These are phyloP conservation scores for Aspergillus thermomutatus DNA, from an alignment of 2,329 filamentous ascomycete species.

Conservation along the genomic window DNA sequence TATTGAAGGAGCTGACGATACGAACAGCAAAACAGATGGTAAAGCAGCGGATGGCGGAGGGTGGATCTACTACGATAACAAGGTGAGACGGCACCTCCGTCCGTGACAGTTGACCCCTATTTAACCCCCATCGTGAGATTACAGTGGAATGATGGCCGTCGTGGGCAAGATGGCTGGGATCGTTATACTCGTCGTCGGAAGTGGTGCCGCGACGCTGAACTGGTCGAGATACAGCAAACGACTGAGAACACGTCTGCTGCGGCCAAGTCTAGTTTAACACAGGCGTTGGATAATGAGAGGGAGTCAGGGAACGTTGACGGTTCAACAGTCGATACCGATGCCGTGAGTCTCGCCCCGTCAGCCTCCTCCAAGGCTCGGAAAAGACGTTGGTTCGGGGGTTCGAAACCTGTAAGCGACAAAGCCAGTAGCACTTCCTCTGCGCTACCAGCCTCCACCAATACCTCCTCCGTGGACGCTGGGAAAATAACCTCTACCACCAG, in stretches of 20 bases:
- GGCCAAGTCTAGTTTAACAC: conserved; percentile 33
- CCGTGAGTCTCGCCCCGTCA: conserved; percentile 26
- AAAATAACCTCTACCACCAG: conserved; percentile 22
- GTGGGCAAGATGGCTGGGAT: conserved; percentile 86
- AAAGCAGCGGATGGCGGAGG: conserved; percentile 60
- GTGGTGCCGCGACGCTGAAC: conserved; percentile 94
- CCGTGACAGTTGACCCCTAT: conserved; percentile 2
- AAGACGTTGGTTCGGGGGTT: conserved; percentile 38
- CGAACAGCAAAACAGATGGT: conserved; percentile 36
- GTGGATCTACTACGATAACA: conserved; percentile 98
- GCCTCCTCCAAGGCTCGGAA: conserved; percentile 29
- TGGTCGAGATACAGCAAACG: conserved; percentile 66
- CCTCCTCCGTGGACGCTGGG: conserved; percentile 19
- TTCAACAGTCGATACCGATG: conserved; percentile 21
- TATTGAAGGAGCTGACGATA: conserved; percentile 63
- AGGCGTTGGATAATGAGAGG: conserved; percentile 22
- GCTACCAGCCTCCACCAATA: conserved; percentile 16
- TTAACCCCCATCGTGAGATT: neutral
- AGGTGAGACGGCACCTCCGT: conserved; percentile 53
- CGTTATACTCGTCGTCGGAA: conserved; percentile 90
- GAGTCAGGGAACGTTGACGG: conserved; percentile 15
- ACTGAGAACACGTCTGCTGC: conserved; percentile 45
- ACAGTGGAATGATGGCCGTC: conserved; percentile 84
- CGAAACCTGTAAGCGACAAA: conserved; percentile 29
- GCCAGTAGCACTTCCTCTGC: conserved; percentile 19